A percentile compares a stretch with the other conserved stretches of the same genome.
phyloP scores from a whole-genome alignment of 345 rosid genomes.

The Eutrema yunnanense region DNA sequence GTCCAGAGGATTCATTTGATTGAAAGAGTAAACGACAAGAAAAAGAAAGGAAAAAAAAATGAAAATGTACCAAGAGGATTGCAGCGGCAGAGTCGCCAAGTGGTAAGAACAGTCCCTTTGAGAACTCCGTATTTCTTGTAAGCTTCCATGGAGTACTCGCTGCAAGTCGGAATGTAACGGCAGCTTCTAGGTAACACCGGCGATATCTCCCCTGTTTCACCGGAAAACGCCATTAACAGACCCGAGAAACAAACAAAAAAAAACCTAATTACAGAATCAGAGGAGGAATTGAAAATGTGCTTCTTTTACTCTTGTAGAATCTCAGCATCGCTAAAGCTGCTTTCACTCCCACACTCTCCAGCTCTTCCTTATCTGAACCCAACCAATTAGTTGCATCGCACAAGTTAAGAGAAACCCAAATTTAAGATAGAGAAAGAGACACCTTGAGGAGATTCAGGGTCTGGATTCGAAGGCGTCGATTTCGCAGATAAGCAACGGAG shows the following conservation, averaged over 20 bases:
- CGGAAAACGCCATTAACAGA: neutral
- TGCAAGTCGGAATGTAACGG: slow-evolving; percentile 78
- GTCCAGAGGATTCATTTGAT: neutral
- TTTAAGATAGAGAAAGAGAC: neutral
- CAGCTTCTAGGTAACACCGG: slow-evolving; percentile 76
- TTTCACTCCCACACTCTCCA: slow-evolving; percentile 57
- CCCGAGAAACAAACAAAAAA: neutral
- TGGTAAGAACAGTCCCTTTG: slow-evolving; percentile 66
- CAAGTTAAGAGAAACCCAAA: neutral
- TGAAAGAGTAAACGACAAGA: neutral
- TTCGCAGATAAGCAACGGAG: slow-evolving; percentile 24
- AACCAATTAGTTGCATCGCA: neutral
- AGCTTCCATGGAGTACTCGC: slow-evolving; percentile 92
- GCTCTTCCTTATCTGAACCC: slow-evolving; percentile 40
- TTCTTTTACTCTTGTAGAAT: slow-evolving; percentile 63
- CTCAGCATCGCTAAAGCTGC: slow-evolving; percentile 67
- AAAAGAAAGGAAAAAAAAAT: neutral
- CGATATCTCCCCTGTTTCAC: slow-evolving; percentile 75
- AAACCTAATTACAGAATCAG: neutral
- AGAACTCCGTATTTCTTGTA: slow-evolving; percentile 79
- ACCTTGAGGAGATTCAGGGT: slow-evolving; percentile 40
- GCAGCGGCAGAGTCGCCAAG: slow-evolving; percentile 91
- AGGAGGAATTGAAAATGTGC: neutral
- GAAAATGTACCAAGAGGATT: slow-evolving; percentile 65
- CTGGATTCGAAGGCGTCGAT: slow-evolving; percentile 26